These are phyloP conservation scores for Triticum aestivum DNA, from an alignment of 176 grass and related monocot genomes.

Conservation along the genomic window IWGSC_CS_RefSeq_v2.1 NC_057797.1:521572382-521572881, in stretches of 20 bases:
- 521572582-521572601: background rate
- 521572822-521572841: no score
- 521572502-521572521: no score
- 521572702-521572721: constrained; percentile 56
- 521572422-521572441: no score
- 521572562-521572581: background rate
- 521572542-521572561: background rate
- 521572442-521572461: no score
- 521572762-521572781: background rate
- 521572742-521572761: constrained; percentile 25
- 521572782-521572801: background rate
- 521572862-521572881: no score
- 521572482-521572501: no score
- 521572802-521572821: no score
- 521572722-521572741: constrained; percentile 32
- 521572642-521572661: constrained; percentile 30
- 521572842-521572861: no score
- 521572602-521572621: constrained; percentile 22
- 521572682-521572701: constrained; percentile 41
- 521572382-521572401: no score
- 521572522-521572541: no score
- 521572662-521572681: constrained; percentile 49
- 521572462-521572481: no score
- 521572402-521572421: no score
- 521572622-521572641: constrained; percentile 33